Conservation (phyloP, 495 filamentous ascomycete genomes). For the Penicillium alfredii region DNA sequence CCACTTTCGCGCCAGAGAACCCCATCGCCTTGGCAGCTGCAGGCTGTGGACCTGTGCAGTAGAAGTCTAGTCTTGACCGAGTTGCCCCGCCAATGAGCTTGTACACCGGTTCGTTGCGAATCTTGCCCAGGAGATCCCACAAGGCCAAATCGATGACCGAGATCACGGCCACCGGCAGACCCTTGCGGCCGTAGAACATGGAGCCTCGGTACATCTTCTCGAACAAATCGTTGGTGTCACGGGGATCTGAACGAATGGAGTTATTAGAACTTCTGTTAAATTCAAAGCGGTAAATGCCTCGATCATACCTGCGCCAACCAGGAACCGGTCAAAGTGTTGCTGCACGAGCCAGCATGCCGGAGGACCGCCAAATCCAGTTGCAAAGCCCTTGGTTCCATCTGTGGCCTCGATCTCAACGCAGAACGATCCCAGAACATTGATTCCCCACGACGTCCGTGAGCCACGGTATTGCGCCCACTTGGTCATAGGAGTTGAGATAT, state of each 20-base stretch:
- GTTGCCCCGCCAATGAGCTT: constrained; percentile 87
- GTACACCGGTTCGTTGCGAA: constrained; percentile 88
- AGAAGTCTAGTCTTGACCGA: constrained; percentile 74
- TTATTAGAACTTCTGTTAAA: constrained; percentile 1
- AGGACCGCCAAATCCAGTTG: constrained; percentile 88
- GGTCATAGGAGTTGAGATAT: constrained; percentile 89
- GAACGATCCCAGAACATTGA: constrained; percentile 91
- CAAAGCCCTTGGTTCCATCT: constrained; percentile 86
- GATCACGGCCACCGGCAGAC: constrained; percentile 82
- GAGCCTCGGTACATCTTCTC: constrained; percentile 94
- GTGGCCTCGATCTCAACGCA: constrained; percentile 85
- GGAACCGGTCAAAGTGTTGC: constrained; percentile 85
- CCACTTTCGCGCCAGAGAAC: constrained; percentile 84
- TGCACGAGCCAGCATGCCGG: constrained; percentile 89
- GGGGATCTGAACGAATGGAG: constrained; percentile 51
- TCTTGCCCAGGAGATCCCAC: constrained; percentile 87
- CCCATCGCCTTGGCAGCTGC: constrained; percentile 71
- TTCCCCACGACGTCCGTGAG: constrained; percentile 88
- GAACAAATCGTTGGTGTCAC: constrained; percentile 81
- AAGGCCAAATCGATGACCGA: constrained; percentile 88
- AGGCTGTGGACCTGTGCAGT: constrained; percentile 88
- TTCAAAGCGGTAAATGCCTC: no score
- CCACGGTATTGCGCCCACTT: constrained; percentile 79
- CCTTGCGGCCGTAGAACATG: constrained; percentile 94
- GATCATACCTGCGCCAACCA: constrained; percentile 71